These are phyloP conservation scores for Chalciporus piperatus DNA, from an alignment of 768 basidiomycete genomes.

Conservation along the genomic window DNA sequence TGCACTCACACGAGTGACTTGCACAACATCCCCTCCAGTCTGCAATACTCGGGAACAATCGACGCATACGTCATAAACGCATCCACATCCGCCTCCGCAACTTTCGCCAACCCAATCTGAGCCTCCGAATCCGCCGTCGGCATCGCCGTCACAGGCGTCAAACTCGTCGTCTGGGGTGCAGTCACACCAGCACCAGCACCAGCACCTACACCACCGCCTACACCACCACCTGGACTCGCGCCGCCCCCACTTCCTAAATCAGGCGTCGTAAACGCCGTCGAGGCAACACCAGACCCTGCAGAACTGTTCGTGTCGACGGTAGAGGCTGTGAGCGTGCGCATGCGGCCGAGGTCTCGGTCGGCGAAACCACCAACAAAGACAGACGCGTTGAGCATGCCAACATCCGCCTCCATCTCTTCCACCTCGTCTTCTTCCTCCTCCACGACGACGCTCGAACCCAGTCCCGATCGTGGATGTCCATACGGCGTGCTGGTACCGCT, in stretches of 20 bases:
- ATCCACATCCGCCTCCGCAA: slow-evolving; percentile 81
- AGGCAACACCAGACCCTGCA: slow-evolving; percentile 38
- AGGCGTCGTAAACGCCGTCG: slow-evolving; percentile 60
- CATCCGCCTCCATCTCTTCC: slow-evolving; percentile 49
- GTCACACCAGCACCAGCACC: slow-evolving; percentile 26
- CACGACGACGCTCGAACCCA: slow-evolving; percentile 51
- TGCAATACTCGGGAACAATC: slow-evolving; percentile 79
- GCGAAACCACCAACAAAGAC: slow-evolving; percentile 37
- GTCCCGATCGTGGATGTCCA: slow-evolving; percentile 49
- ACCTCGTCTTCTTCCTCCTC: slow-evolving; percentile 81
- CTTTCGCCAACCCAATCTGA: slow-evolving; percentile 75
- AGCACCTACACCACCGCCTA: slow-evolving; percentile 25
- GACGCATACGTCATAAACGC: slow-evolving; percentile 84
- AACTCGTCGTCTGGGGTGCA: slow-evolving; percentile 48
- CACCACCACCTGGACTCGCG: slow-evolving; percentile 34
- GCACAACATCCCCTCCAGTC: slow-evolving; percentile 75
- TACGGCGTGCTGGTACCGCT: slow-evolving; percentile 72
- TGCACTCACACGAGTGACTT: slow-evolving; percentile 48
- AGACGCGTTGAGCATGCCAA: slow-evolving; percentile 27
- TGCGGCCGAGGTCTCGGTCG: slow-evolving; percentile 42
- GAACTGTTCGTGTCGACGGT: slow-evolving; percentile 35
- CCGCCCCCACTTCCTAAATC: slow-evolving; percentile 42
- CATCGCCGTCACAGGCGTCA: slow-evolving; percentile 70
- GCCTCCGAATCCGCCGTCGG: slow-evolving; percentile 70
- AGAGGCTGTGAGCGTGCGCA: slow-evolving; percentile 56